Evolutionary conservation across 2,329 filamentous ascomycete species (phyloP), one percentile per base, ranked within the genome.

Genomic region (Colletotrichum sp.): DNA sequence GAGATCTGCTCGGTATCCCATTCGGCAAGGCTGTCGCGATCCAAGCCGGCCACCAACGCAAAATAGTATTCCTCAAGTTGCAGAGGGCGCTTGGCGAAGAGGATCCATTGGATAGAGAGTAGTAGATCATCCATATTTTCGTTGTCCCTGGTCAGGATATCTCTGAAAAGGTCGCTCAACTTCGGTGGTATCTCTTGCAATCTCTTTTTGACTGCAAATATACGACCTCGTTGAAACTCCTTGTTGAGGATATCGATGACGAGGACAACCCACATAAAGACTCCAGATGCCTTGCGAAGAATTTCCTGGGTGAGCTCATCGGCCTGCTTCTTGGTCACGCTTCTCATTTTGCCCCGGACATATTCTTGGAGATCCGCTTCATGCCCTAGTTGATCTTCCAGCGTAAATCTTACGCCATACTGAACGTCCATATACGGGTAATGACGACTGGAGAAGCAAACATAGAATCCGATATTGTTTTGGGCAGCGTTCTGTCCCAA

Each of bases 401-500:
- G 32, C 0, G 76, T 71, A 1, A 85, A 55, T 13, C 73, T n/a
- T 3, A 77, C 25, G 1, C 77, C 71, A 7, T 69, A 16, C 7
- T 65, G 25, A 0, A 78, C 62, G 11, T 30, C 39, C 5, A 76
- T 74, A 3, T 72, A 22, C 0, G 88, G 88, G 25, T 89, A 90
- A 44, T 89, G 86, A 0, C 89, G 82, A 64, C 88, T 90, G 0
- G 88, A 87, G 4, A 90, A 85, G 67, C 86, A 89, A 0, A 88
- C 78, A 0, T 75, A 80, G 0, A 90, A 78, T 0, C 36, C 5
- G 0, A 79, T 59, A 0, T 30, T 72, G 6, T 59, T 25, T 0
- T 79, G 68, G 4, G 83, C 81, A 0, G 78, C 12, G 19, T 13
- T n/a, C 13, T 67, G 30, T 1, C 69, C 63, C 0, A 90, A 71